Base-by-base conservation (phyloP, 2,329 filamentous ascomycete species). In the Myrmaecium sp. region DNA sequence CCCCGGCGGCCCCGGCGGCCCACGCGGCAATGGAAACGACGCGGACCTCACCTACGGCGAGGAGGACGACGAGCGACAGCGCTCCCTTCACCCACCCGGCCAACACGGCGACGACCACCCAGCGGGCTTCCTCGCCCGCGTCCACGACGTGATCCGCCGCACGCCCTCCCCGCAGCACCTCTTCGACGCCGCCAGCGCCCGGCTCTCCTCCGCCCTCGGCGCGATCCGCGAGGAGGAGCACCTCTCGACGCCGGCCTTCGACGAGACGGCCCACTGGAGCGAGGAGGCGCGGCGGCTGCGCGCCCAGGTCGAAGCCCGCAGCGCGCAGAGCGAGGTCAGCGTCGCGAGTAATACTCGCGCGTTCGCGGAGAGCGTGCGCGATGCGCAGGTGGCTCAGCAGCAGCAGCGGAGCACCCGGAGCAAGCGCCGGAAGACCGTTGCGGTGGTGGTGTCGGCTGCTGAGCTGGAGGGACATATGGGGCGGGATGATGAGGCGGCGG, bases 271-370 rank as follows among this genome's bases (percentile, higher is more conserved):
- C 49, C 81, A 89, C 52, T 94, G 86, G 86, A 83, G 77, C 9
- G 83, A 94, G 50, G 84, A 94, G 55, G 77, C 9, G 83, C 94
- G 50, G 84, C 93, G 55, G 80, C 76, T 13, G 75, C 80, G 40
- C 66, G 76, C 38, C 55, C 53, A 42, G 30, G 49, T 48, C 27
- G 50, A 46, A 31, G 46, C 43, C 21, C 45, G 48, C 33, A 41
- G 44, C n/a, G 35, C 44, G 7, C 42, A 51, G 30, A 53, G 46
- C 35, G 23, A 34, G 29, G 35, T 29, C 11, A 53, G 40, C 12
- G 52, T 43, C 4, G 43, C 44, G 14, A 35, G 39, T 14, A 44
- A 52, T 28, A 35, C 47, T 1, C 41, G 35, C 29, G 44, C 42
- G 10, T 51, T 50, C 22, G 46, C 40, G 8, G 39, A 39, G 3